These are phyloP conservation scores for Coemansia reversa DNA, from an alignment of 192 early-diverging fungal genomes.

Conservation along the genomic window DNA sequence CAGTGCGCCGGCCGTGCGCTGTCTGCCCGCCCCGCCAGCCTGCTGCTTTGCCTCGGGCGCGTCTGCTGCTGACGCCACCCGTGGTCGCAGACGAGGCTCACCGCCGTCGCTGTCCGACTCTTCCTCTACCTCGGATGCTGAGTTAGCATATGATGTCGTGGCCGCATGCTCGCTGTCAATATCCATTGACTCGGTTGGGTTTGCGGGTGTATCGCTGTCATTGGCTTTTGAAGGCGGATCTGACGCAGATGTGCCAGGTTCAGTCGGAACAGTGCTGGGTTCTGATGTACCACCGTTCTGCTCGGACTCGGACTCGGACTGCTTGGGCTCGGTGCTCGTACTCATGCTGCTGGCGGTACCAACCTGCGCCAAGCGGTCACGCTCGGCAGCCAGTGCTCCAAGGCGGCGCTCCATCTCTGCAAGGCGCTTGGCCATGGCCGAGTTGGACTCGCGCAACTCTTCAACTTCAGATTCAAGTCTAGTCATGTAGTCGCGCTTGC, in stretches of 20 bases:
- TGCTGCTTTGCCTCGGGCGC: conserved; percentile 15
- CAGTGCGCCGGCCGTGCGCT: conserved; percentile 29
- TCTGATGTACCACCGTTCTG: conserved; percentile 2
- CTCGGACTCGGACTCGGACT: not conserved
- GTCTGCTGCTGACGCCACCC: conserved; percentile 6
- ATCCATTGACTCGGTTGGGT: conserved; percentile 28
- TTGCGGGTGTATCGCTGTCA: not conserved
- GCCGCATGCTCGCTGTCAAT: conserved; percentile 57
- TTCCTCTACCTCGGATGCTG: not conserved
- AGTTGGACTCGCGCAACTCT: conserved; percentile 58
- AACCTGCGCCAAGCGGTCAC: conserved; percentile 39
- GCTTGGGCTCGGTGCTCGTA: not conserved
- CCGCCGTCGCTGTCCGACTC: not conserved
- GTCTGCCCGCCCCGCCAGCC: conserved; percentile 6
- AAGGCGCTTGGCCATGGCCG: conserved; percentile 59
- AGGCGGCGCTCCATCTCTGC: conserved; percentile 57
- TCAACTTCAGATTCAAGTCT: conserved; percentile 74
- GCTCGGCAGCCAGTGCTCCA: conserved; percentile 49
- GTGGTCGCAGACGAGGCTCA: conserved; percentile 8
- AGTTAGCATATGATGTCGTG: not conserved
- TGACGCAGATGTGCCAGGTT: not conserved
- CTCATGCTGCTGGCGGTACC: not conserved
- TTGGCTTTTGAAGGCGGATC: not conserved
- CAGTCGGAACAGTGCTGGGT: not conserved
- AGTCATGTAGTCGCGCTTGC: conserved; percentile 84